Evolutionary conservation across 2,329 filamentous ascomycete species (phyloP).

Genomic region (Fusarium clavum): DNA sequence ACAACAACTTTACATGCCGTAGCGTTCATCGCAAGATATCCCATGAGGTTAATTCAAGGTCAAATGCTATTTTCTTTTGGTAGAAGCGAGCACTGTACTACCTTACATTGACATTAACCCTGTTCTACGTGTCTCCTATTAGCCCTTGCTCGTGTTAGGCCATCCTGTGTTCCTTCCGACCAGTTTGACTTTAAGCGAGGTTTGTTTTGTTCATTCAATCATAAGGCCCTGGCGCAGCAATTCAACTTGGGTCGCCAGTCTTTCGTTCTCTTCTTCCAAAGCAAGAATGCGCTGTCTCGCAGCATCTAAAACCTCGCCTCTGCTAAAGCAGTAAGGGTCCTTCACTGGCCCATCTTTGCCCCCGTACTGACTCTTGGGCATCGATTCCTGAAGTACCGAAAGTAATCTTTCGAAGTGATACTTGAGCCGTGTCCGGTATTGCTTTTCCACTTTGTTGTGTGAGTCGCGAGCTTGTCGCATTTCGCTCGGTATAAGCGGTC

Average conservation of each 20-base stretch:
- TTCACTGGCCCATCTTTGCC: not conserved
- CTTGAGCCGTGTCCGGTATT: not conserved
- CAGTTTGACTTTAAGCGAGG: not conserved
- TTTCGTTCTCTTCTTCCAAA: not conserved
- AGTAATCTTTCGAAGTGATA: not conserved
- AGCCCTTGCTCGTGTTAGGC: too few relatives aligned
- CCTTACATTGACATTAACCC: too few relatives aligned
- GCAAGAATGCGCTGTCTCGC: not conserved
- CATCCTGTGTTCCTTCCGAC: not conserved
- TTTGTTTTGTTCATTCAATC: rapidly evolving
- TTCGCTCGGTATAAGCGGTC: not conserved
- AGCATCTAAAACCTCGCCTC: not conserved
- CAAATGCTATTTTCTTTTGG: too few relatives aligned
- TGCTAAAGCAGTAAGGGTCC: not conserved
- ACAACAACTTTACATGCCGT: too few relatives aligned
- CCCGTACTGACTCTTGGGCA: too few relatives aligned
- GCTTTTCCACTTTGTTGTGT: not conserved
- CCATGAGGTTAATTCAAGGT: too few relatives aligned
- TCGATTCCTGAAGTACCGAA: not conserved
- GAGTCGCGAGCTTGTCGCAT: not conserved
- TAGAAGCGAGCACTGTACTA: too few relatives aligned
- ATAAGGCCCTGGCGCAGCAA: rapidly evolving
- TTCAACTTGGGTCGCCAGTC: not conserved
- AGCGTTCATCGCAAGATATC: too few relatives aligned
- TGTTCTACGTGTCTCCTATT: too few relatives aligned